Conservation (phyloP, 257 asterid genomes). For the Solanum okadae region DNA sequence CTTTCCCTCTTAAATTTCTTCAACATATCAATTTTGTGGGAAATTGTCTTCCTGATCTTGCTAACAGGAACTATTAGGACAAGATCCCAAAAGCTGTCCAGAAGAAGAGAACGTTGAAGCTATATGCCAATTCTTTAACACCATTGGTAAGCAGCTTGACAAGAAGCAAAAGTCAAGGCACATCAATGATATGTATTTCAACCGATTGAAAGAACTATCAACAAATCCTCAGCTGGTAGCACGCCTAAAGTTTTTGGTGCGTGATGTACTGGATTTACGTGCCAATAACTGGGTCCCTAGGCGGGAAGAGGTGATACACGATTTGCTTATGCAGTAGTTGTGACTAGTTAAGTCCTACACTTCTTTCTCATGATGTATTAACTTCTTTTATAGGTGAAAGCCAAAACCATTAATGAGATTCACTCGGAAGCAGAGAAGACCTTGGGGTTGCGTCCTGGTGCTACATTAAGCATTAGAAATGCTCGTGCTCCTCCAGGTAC, state of each 20-base stretch:
- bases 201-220: conserved; percentile 61
- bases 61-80: conserved; percentile 68
- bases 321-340: not conserved
- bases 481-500: conserved; percentile 42
- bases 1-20: not conserved
- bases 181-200: conserved; percentile 64
- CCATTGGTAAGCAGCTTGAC: conserved; percentile 90
- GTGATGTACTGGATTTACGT: conserved; percentile 80
- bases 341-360: not conserved
- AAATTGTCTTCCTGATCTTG: not conserved
- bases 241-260: conserved; percentile 78
- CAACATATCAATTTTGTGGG: not conserved
- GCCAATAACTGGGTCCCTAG: conserved; percentile 82
- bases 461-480: conserved; percentile 68
- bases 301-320: conserved; percentile 67
- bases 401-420: conserved; percentile 85
- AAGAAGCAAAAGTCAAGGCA: conserved; percentile 64
- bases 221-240: conserved; percentile 66
- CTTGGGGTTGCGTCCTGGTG: conserved; percentile 92
- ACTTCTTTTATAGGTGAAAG: conserved; percentile 49
- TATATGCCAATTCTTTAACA: conserved; percentile 85
- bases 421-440: conserved; percentile 90
- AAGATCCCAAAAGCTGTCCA: conserved; percentile 55
- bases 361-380: not conserved
- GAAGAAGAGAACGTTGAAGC: conserved; percentile 97